Evolutionary conservation across 805 yeast species (phyloP), one percentile per base, ranked within the genome.

Genomic region (Candida glaebosa): DNA sequence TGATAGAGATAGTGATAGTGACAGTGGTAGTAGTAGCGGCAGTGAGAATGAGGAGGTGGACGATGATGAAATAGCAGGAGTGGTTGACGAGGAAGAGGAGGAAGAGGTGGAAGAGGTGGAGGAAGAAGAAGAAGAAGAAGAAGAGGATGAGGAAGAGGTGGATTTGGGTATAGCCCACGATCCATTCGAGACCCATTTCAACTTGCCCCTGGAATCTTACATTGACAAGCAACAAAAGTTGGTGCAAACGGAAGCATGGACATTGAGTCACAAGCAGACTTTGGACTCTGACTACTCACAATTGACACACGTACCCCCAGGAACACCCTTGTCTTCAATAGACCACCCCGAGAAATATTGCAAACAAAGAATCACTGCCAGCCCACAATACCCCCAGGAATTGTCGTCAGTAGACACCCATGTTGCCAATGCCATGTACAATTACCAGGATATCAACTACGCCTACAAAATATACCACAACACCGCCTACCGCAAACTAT

Each of bases 181-280:
- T 62, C 87, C 95, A 0, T 89, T 86, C 51, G 86, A 85, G 46
- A 54, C 63, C 9, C 98, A 90, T 58, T 90, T 84, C 60, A 83
- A 81, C 37, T 63, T 68, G 16, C 67, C 76, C 16, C 60, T 74
- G 3, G 75, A 73, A 2, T 58, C 61, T 8, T 57, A 50, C 48
- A 51, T 63, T 25, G 62, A 62, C 4, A 52, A 46, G 14, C 58
- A 64, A 34, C 55, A 56, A 31, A 45, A 48, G n/a, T 16, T 50
- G 4, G 49, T 52, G 1, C 50, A 46, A 2, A 47, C 46, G 7
- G 46, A 37, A 4, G 61, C 53, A 40, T 71, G 75, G 76, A 34
- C 47, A 1, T 36, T 56, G 2, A 34, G 46, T 1, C 39, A 39
- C 15, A 62, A 54, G 39, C 25, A 42, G n/a, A 45, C 48, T 12